These are phyloP conservation scores for Isatis tinctoria DNA, from an alignment of 345 rosid genomes.

Conservation along the genomic window DNA sequence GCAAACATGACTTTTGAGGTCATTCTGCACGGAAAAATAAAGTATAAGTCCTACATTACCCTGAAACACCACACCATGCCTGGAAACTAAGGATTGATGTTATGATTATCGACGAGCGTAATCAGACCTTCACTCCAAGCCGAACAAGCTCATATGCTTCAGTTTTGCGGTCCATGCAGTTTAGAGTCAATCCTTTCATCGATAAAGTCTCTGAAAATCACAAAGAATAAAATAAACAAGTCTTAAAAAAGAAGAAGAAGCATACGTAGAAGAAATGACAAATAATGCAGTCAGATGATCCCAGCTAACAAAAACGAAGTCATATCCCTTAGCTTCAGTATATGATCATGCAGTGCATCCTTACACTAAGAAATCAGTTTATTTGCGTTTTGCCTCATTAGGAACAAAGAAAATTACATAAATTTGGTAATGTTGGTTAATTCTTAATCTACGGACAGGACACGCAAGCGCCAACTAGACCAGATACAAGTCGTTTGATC, in stretches of 20 bases:
- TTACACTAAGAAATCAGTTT: not conserved
- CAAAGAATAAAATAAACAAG: not conserved
- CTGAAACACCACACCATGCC: not conserved
- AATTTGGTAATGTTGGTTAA: not conserved
- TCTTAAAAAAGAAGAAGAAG: not conserved
- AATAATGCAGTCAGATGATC: not conserved
- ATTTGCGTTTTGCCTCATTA: not conserved
- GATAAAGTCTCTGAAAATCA: constrained; percentile 81
- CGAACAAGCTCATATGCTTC: constrained; percentile 99
- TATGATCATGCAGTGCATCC: constrained; percentile 4
- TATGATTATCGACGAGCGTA: constrained; percentile 10
- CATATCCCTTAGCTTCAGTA: not conserved
- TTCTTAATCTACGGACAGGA: not conserved
- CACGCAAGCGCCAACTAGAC: not conserved
- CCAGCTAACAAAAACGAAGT: not conserved
- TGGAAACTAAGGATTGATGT: constrained; percentile 1
- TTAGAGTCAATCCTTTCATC: constrained; percentile 95
- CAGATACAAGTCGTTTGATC: not conserved
- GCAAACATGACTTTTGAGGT: constrained; percentile 98
- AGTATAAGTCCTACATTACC: constrained; percentile 8
- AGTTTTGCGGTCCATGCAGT: constrained; percentile 98
- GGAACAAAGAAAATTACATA: not conserved
- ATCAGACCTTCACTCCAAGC: constrained; percentile 77
- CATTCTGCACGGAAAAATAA: constrained; percentile 66
- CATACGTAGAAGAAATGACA: not conserved